Conservation (phyloP, 208 protist genomes). For the Trypanosomatidae sp. region DNA sequence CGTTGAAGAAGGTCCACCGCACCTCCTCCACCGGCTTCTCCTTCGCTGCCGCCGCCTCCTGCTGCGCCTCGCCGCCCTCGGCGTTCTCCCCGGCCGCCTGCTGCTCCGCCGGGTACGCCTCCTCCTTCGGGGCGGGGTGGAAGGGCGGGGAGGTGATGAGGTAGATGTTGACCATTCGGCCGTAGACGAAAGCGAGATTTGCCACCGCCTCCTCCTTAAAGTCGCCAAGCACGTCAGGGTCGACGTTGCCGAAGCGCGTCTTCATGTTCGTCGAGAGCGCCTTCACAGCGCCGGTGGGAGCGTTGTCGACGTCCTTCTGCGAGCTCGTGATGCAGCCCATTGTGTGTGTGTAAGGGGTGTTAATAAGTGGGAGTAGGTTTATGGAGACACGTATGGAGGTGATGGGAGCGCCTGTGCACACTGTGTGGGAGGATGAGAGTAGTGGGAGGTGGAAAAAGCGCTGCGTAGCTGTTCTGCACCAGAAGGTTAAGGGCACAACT, state of each 20-base stretch:
- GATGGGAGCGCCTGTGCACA: no score
- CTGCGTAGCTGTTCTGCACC: no score
- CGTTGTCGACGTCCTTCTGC: constrained; percentile 1
- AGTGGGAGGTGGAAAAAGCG: no score
- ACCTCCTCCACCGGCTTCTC: constrained; percentile 10
- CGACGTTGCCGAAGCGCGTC: constrained; percentile 22
- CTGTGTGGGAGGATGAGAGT: no score
- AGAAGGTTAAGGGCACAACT: no score
- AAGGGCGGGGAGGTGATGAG: constrained; percentile 23
- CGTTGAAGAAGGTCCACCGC: constrained; percentile 44
- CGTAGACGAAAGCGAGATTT: constrained; percentile 17
- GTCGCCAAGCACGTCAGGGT: constrained; percentile 17
- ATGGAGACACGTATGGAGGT: no score
- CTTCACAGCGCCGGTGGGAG: constrained; percentile 4
- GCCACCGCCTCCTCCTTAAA: constrained; percentile 23
- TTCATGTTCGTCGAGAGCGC: constrained; percentile 13
- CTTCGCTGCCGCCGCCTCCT: not conserved
- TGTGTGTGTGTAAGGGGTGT: not conserved
- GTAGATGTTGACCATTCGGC: constrained; percentile 19
- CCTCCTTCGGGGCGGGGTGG: not conserved
- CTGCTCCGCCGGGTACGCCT: no score
- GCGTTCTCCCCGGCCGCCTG: no score
- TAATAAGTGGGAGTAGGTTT: no score
- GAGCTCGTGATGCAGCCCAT: constrained; percentile 27
- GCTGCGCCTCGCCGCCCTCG: not conserved